Conservation (phyloP, 805 yeast genomes). For the Wickerhamiella slavikovae region DNA sequence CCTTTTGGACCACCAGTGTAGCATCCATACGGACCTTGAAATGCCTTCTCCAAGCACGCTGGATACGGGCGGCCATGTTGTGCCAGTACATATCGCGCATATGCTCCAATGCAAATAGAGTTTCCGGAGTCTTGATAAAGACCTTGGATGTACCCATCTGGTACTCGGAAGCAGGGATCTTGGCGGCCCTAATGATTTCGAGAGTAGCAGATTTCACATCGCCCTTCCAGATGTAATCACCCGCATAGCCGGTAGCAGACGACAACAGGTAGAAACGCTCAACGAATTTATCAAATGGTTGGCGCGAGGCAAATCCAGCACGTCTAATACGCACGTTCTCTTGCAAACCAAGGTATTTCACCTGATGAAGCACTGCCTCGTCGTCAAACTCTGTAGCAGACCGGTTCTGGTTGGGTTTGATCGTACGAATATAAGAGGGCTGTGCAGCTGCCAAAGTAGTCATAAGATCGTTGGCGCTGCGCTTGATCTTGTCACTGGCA, state of each 20-base stretch:
- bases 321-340: conserved; percentile 95
- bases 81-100: conserved; percentile 97
- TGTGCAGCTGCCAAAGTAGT: conserved; percentile 76
- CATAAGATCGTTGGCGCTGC: conserved; percentile 75
- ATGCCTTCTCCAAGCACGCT: conserved; percentile 87
- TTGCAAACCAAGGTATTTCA: conserved; percentile 85
- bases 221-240: conserved; percentile 48
- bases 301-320: conserved; percentile 97
- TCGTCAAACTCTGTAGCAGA: conserved; percentile 79
- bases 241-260: conserved; percentile 81
- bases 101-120: conserved; percentile 83
- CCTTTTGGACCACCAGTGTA: conserved; percentile 57
- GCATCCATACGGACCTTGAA: conserved; percentile 66
- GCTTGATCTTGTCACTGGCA: conserved; percentile 85
- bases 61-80: conserved; percentile 93
- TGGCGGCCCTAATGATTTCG: conserved; percentile 33
- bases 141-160: conserved; percentile 86
- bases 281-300: conserved; percentile 87
- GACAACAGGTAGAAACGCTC: conserved; percentile 83
- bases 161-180: conserved; percentile 61
- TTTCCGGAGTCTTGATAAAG: conserved; percentile 92
- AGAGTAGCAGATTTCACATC: conserved; percentile 33
- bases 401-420: conserved; percentile 87
- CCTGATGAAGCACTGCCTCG: conserved; percentile 81
- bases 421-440: conserved; percentile 93